Percentiles rank a stretch among this genome's conserved stretches.
Conservation (phyloP, 352 stramenopile genomes). For the Phytophthora niederhauseri region DNA sequence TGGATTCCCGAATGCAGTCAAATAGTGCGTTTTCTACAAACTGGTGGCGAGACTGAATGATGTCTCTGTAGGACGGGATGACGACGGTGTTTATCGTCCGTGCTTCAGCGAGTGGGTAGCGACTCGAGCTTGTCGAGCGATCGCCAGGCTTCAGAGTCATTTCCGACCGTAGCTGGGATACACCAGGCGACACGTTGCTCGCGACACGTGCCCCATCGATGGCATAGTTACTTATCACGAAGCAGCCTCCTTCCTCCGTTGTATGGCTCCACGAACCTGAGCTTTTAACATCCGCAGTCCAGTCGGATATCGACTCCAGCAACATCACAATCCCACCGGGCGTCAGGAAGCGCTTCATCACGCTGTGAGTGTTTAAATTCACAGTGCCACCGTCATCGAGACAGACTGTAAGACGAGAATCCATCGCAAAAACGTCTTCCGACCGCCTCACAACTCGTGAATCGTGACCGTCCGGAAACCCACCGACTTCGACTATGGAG, state of each 20-base stretch:
- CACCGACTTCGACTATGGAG: background rate
- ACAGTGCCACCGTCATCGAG: background rate
- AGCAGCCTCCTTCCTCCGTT: conserved; percentile 10
- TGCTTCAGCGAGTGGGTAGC: background rate
- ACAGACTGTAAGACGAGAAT: background rate
- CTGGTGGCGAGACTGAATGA: conserved; percentile 15
- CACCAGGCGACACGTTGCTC: background rate
- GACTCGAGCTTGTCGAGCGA: background rate
- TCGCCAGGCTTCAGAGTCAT: conserved; percentile 11
- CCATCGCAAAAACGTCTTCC: conserved; percentile 4
- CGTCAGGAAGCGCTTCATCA: conserved; percentile 13
- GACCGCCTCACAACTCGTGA: conserved; percentile 1
- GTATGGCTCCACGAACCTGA: conserved; percentile 2
- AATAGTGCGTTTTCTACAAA: conserved; percentile 16
- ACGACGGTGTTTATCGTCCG: conserved; percentile 1
- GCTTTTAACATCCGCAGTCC: background rate
- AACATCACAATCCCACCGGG: conserved; percentile 1
- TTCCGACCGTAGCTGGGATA: conserved; percentile 9
- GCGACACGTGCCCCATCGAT: background rate
- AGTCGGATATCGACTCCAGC: conserved; percentile 8
- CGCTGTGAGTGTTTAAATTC: conserved; percentile 4
- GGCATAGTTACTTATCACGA: conserved; percentile 3
- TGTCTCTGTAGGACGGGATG: conserved; percentile 8
- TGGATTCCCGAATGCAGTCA: background rate
- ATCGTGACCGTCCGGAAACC: background rate